Evolutionary conservation across 2,329 filamentous ascomycete species (phyloP).

Genomic region (Phyllosticta paracitricarpa): DNA sequence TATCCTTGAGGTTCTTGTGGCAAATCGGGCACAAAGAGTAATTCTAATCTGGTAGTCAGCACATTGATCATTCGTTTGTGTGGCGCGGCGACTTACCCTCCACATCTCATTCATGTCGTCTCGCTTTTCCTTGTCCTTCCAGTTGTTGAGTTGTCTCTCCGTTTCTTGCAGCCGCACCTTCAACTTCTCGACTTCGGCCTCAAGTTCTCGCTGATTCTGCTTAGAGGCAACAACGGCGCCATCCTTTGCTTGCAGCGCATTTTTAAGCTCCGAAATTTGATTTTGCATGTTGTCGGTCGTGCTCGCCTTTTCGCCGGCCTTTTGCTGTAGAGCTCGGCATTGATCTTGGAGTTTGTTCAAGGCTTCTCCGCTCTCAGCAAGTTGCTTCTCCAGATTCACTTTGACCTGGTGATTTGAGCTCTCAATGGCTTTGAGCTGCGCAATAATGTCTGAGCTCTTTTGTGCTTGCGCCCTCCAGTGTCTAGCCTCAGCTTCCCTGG

Average conservation of each 20-base stretch:
- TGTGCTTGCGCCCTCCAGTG: conserved; percentile 71
- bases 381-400: conserved; percentile 81
- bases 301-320: conserved; percentile 59
- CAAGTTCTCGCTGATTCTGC: conserved; percentile 48
- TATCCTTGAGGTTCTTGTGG: conserved; percentile 88
- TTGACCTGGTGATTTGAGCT: conserved; percentile 64
- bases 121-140: conserved; percentile 57
- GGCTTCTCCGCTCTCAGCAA: conserved; percentile 70
- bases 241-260: conserved; percentile 67
- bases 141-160: conserved; percentile 73
- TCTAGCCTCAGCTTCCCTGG: conserved; percentile 69
- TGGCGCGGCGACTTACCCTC: conserved; percentile 40
- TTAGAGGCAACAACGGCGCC: conserved; percentile 54
- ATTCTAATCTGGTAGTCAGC: conserved; percentile 1
- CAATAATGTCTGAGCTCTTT: conserved; percentile 88
- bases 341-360: conserved; percentile 62
- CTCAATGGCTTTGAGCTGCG: conserved; percentile 86
- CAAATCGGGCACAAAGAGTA: conserved; percentile 76
- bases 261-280: conserved; percentile 69
- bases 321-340: conserved; percentile 64
- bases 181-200: conserved; percentile 67
- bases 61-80: neutral
- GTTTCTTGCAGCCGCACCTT: conserved; percentile 67
- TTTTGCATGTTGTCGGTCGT: conserved; percentile 61
- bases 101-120: conserved; percentile 11